These are phyloP conservation scores for Sanghuangporus sanghuang DNA, from an alignment of 1,284 basidiomycete species.

Conservation along the genomic window DNA sequence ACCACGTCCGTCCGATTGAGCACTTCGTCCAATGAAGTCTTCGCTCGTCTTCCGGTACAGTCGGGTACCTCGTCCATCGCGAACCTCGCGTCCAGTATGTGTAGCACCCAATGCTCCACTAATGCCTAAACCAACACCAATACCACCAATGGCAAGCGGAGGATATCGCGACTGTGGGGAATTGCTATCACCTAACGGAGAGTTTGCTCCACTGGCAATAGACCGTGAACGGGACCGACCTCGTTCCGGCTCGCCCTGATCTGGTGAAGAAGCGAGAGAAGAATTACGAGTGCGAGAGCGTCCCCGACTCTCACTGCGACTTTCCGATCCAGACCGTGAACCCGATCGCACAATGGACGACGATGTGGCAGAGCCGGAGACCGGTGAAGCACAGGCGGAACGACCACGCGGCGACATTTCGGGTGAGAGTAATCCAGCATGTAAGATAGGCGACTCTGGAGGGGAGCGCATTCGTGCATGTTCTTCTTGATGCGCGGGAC, in stretches of 20 bases:
- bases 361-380: slow-evolving; percentile 13
- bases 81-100: slow-evolving; percentile 16
- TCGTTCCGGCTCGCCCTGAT: slow-evolving; percentile 11
- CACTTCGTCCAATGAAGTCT: slow-evolving; percentile 10
- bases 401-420: slow-evolving; percentile 15
- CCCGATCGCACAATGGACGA: slow-evolving; percentile 4
- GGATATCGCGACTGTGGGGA: slow-evolving; percentile 6
- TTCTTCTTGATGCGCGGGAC: slow-evolving; percentile 6
- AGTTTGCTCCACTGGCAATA: slow-evolving; percentile 14
- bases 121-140: slow-evolving; percentile 2
- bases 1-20: not conserved
- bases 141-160: slow-evolving; percentile 1
- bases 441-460: slow-evolving; percentile 6
- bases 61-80: slow-evolving; percentile 14
- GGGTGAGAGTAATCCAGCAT: slow-evolving; percentile 10
- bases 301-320: slow-evolving; percentile 14
- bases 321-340: slow-evolving; percentile 14
- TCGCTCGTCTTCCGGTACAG: slow-evolving; percentile 19
- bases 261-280: slow-evolving; percentile 8
- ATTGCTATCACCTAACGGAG: slow-evolving; percentile 12
- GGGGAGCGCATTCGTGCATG: slow-evolving; percentile 6
- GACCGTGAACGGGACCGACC: slow-evolving; percentile 14
- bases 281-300: slow-evolving; percentile 17
- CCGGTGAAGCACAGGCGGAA: slow-evolving; percentile 6
- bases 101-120: slow-evolving; percentile 5